phyloP scores from a whole-genome alignment of 164 flowering plant genomes.

The Vitis rupestris region DNA sequence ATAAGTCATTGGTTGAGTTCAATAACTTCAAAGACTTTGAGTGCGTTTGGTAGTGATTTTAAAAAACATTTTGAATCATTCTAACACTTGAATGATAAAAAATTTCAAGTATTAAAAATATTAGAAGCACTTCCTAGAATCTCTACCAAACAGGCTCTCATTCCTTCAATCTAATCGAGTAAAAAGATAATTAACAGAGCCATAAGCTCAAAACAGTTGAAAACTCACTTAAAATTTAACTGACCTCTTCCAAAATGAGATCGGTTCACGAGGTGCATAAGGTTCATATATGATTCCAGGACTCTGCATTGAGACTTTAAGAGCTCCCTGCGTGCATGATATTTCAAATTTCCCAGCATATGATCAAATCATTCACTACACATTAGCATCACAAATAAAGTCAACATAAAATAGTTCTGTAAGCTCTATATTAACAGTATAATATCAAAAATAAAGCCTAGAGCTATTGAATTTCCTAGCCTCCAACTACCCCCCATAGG shows the following conservation, averaged over 20 bases:
- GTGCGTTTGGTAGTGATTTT: no score
- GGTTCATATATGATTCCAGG: conserved; percentile 95
- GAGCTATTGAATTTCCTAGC: neutral
- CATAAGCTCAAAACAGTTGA: neutral
- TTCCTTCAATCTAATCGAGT: neutral
- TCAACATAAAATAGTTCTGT: neutral
- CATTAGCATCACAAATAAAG: neutral
- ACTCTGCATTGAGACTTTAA: conserved; percentile 66
- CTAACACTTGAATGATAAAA: no score
- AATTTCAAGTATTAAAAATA: no score
- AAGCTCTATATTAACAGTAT: no score
- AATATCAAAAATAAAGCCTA: neutral
- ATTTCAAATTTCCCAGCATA: neutral
- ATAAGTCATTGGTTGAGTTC: neutral
- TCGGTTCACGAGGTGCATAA: conserved; percentile 67
- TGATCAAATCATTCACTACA: neutral
- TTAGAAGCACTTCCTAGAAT: no score
- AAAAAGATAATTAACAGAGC: neutral
- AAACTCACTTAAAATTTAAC: conserved; percentile 13
- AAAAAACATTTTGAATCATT: no score
- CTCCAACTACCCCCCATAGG: neutral
- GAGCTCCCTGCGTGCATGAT: conserved; percentile 52
- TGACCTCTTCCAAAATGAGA: conserved; percentile 83
- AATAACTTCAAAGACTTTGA: neutral
- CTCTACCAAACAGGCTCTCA: no score